A percentile compares a stretch with the other conserved stretches of the same genome.
Conservation (phyloP, 2,329 filamentous ascomycete genomes). For the Epichloe gansuensis region DNA sequence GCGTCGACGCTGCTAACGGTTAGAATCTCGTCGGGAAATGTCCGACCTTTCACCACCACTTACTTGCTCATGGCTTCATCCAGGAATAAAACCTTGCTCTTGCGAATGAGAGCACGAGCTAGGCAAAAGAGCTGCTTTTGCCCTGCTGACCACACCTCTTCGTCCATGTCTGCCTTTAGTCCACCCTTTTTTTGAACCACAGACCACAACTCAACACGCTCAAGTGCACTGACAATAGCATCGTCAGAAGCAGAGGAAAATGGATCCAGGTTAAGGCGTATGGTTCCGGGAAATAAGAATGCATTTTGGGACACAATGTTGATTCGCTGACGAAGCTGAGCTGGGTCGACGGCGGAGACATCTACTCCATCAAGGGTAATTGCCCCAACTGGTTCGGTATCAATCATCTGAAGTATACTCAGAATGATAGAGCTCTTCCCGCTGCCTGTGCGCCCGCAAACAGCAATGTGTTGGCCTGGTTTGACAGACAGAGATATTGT, state of each 20-base stretch:
- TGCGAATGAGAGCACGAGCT: slow-evolving; percentile 16
- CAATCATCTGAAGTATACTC: not conserved
- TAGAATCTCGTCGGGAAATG: not conserved
- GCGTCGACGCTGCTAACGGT: not conserved
- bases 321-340: slow-evolving; percentile 10
- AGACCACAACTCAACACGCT: slow-evolving; percentile 6
- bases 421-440: slow-evolving; percentile 28
- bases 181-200: slow-evolving; percentile 11
- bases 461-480: not conserved
- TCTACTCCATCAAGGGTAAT: too few species aligned
- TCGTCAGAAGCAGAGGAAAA: slow-evolving; percentile 5
- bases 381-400: too few species aligned
- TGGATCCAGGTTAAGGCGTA: slow-evolving; percentile 27
- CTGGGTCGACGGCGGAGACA: too few species aligned
- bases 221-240: slow-evolving; percentile 3
- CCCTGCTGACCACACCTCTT: slow-evolving; percentile 6
- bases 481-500: not conserved
- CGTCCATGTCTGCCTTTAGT: slow-evolving; percentile 3
- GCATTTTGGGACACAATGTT: slow-evolving; percentile 36
- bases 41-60: not conserved
- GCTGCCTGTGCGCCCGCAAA: slow-evolving; percentile 16
- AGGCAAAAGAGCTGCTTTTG: slow-evolving; percentile 10
- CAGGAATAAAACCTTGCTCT: slow-evolving; percentile 2
- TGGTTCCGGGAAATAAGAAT: slow-evolving; percentile 29
- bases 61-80: slow-evolving; percentile 3